A percentile compares a stretch with the other conserved stretches of the same genome.
Evolutionary conservation across 1,139 yeast species (phyloP).

Genomic region (Saccharomyces hybrid): DNA sequence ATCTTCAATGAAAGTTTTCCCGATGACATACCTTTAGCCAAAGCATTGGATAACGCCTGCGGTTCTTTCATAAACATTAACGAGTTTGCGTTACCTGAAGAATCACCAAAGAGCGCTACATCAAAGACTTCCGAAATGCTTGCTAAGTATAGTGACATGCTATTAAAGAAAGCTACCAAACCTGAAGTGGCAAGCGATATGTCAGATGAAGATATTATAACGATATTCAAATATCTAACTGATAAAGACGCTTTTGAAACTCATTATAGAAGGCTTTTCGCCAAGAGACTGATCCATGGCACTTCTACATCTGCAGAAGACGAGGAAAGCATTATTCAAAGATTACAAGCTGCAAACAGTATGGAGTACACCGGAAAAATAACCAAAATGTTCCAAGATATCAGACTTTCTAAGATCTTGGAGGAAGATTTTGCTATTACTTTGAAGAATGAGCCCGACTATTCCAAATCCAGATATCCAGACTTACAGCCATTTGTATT

Average conservation of each 20-base stretch:
- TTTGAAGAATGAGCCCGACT: conserved; percentile 33
- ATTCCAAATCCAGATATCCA: conserved; percentile 37
- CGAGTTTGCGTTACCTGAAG: conserved; percentile 63
- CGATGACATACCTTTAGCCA: conserved; percentile 70
- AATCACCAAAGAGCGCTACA: conserved; percentile 39
- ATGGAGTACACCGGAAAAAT: conserved; percentile 89
- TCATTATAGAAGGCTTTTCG: conserved; percentile 80
- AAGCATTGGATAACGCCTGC: conserved; percentile 86
- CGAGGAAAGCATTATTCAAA: conserved; percentile 79
- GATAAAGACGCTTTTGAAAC: conserved; percentile 95
- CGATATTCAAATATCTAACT: conserved; percentile 76
- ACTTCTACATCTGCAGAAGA: conserved; percentile 76
- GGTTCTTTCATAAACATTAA: conserved; percentile 77
- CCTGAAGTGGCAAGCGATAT: conserved; percentile 58
- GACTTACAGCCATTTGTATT: conserved; percentile 71
- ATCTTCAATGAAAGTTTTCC: conserved; percentile 69
- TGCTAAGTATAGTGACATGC: conserved; percentile 81
- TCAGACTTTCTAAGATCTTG: conserved; percentile 76
- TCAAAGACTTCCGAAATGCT: conserved; percentile 82
- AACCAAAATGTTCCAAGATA: conserved; percentile 94
- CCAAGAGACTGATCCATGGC: conserved; percentile 80
- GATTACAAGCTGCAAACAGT: conserved; percentile 84
- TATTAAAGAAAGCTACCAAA: conserved; percentile 67
- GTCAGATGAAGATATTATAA: conserved; percentile 76
- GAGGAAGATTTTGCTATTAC: conserved; percentile 56